phyloP scores from a whole-genome alignment of 169 alveolate genomes.

The Cryptosporidium sp. region DNA sequence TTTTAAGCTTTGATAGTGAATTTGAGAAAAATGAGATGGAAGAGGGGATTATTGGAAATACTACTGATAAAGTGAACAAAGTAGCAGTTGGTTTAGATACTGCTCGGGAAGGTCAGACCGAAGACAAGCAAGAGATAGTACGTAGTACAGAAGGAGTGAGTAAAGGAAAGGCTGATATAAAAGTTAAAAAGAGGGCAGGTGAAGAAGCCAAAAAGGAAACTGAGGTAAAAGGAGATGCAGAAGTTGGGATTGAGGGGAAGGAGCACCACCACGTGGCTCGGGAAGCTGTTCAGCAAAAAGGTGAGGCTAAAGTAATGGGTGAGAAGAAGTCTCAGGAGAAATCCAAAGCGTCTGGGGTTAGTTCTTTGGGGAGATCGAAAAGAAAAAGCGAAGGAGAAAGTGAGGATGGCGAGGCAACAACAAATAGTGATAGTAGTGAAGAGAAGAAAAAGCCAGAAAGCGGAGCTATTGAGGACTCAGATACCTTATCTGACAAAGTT shows the following conservation, averaged over 20 bases:
- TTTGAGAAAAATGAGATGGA: neutral
- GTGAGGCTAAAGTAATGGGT: neutral
- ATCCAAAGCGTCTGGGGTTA: neutral
- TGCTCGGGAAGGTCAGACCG: neutral
- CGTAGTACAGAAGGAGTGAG: neutral
- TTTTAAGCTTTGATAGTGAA: neutral
- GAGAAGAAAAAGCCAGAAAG: neutral
- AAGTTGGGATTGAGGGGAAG: neutral
- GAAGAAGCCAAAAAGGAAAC: no score
- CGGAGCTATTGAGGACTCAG: neutral
- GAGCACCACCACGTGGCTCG: neutral
- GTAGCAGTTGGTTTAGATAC: neutral
- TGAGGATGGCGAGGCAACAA: neutral
- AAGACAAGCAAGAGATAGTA: neutral
- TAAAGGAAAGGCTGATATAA: neutral
- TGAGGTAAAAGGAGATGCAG: neutral
- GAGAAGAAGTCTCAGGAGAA: slow-evolving; percentile 8
- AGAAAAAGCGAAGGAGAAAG: neutral
- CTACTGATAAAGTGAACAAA: neutral
- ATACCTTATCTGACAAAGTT: neutral
- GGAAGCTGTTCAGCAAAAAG: neutral
- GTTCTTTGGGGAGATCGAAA: neutral
- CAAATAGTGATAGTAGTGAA: neutral
- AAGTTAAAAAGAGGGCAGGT: no score
- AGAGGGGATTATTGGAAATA: neutral